phyloP scores from a whole-genome alignment of 164 flowering plant species.

The Nelumbo lutea region DNA sequence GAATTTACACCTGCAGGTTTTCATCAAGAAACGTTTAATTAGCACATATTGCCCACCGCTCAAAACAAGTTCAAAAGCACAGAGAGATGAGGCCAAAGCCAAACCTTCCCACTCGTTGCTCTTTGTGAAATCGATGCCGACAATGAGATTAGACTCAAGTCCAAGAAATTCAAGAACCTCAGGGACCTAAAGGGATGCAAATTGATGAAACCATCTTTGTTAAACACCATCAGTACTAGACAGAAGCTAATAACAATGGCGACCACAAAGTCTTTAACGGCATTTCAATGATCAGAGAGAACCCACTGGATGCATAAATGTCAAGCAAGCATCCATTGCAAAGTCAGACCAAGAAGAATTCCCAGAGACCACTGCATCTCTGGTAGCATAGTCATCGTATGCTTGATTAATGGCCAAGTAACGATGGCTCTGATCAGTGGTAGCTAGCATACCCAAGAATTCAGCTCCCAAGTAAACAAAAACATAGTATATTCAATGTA shows the following conservation, averaged over 20 bases:
- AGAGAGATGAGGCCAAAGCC: not conserved
- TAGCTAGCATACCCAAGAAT: too few species aligned
- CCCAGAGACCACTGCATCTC: too few species aligned
- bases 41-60: not conserved
- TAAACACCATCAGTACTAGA: too few species aligned
- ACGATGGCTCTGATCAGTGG: too few species aligned
- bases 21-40: not conserved
- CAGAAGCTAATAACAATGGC: too few species aligned
- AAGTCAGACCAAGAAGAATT: too few species aligned
- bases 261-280: too few species aligned
- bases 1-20: constrained; percentile 28
- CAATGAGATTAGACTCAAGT: constrained; percentile 84
- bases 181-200: constrained; percentile 47
- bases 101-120: constrained; percentile 98
- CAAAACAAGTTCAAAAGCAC: not conserved
- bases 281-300: too few species aligned
- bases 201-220: not conserved
- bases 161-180: constrained; percentile 77
- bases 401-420: too few species aligned
- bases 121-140: constrained; percentile 92
- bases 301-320: too few species aligned
- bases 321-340: too few species aligned
- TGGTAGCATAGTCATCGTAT: too few species aligned
- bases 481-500: not conserved
- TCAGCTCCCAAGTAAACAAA: not conserved